Evolutionary conservation across 2,329 filamentous ascomycete genomes (phyloP), one percentile per base, ranked within the genome.

Genomic region (Zymoseptoria tritici): DNA sequence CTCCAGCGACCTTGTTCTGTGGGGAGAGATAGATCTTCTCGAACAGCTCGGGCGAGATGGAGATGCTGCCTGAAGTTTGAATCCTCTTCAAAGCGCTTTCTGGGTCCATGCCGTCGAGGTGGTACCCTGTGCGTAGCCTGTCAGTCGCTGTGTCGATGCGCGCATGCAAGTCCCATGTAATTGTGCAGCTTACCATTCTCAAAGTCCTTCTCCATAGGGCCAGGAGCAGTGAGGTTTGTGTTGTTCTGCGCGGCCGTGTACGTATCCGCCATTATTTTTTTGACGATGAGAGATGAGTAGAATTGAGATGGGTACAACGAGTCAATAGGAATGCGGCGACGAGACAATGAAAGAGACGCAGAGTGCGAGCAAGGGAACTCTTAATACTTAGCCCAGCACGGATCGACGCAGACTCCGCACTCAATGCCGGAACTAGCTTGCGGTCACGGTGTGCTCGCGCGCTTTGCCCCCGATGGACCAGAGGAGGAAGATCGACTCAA

Each of bases 11-110:
- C 36, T 73, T 69, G 66, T 78, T 81, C 65, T 79, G 77, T 6
- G 80, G 80, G 42, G 77, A 77, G 1, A 81, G 74, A 61, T 81
- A 81, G 54, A 81, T 74, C 70, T 81, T 81, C 69, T 81, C 79
- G 66, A 81, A 81, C 2, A 81, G 75, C 64, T 81, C 79, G 2
- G 80, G 80, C 3, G 76, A 78, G 66, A 82, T 81, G 52, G 79
- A 81, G 54, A 82, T 76, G 68, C 79, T 81, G 60, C 81, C 81
- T 26, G 80, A 79, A 1, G 81, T 83, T 29, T 76, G 74, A 64
- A 80, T 78, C 54, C 74, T 74, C 58, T 69, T 71, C 59, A 80
- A 64, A 7, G 78, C 78, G 57, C 73, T 68, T 19, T 75, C 74
- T 8, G 68, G 62, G 49, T 74, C 71, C 62, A 71, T 66, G 57